These are phyloP conservation scores for Cyclospora cayetanensis DNA, from an alignment of 169 alveolate genomes.

Conservation along the genomic window DNA sequence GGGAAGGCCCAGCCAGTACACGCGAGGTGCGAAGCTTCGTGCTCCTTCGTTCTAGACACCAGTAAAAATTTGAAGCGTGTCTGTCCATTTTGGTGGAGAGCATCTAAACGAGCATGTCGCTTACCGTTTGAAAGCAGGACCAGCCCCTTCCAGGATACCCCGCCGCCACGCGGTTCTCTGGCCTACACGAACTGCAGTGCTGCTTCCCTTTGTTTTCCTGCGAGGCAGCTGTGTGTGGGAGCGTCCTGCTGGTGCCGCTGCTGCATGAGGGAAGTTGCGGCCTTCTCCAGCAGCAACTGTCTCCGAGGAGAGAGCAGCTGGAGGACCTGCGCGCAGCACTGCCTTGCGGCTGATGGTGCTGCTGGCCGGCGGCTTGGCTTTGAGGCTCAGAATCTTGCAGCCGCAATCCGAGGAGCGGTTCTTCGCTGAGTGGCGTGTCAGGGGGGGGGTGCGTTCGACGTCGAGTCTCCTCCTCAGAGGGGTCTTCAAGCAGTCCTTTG, in stretches of 20 bases:
- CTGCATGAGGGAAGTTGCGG: background rate
- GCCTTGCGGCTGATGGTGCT: background rate
- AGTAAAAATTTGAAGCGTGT: background rate
- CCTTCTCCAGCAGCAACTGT: conserved; percentile 47
- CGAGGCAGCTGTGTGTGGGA: background rate
- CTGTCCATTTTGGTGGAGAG: too few relatives aligned
- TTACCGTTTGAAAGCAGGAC: conserved; percentile 10
- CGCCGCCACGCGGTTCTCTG: background rate
- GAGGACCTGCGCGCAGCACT: background rate
- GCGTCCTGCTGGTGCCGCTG: conserved; percentile 30
- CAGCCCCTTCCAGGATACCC: background rate
- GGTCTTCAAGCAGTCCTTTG: background rate
- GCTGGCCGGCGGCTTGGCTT: background rate
- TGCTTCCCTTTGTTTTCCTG: background rate
- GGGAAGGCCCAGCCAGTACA: background rate
- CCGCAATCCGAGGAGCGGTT: background rate
- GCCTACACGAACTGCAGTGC: background rate
- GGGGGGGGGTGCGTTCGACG: background rate
- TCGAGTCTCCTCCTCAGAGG: background rate
- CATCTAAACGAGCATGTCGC: too few relatives aligned
- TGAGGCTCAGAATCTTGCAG: background rate
- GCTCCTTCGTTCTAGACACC: background rate
- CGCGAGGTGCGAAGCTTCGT: too few relatives aligned
- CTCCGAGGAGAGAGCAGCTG: background rate
- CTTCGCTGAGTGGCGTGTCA: background rate